Conservation (phyloP, 306 rosid genomes). For the Sphenostylis stenocarpa region DNA sequence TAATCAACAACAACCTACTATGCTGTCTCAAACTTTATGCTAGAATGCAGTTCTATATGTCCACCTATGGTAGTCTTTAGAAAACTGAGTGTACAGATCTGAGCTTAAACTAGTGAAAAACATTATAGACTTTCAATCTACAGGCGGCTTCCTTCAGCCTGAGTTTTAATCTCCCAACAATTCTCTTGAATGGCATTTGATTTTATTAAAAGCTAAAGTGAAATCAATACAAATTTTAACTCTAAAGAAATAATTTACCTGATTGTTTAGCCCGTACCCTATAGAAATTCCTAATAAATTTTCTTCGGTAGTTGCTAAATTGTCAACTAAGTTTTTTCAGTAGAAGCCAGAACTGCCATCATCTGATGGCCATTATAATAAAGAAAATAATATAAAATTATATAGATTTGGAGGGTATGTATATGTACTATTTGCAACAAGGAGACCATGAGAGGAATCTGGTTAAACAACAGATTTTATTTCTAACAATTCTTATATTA, state of each 20-base stretch:
- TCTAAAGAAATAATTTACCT: constrained; percentile 12
- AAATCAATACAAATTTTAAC: background rate
- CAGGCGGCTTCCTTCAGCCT: constrained; percentile 24
- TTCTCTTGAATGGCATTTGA: background rate
- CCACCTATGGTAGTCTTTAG: background rate
- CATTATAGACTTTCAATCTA: background rate
- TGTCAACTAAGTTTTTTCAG: background rate
- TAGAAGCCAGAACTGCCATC: constrained; percentile 1
- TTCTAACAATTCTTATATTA: constrained; percentile 19
- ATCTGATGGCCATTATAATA: background rate
- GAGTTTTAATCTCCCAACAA: background rate
- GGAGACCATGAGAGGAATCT: constrained; percentile 10
- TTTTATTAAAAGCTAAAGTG: constrained; percentile 13
- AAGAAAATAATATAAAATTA: background rate
- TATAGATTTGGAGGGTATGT: background rate
- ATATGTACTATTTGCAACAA: background rate
- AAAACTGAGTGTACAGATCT: background rate
- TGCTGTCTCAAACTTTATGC: constrained; percentile 33
- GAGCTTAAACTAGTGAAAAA: background rate
- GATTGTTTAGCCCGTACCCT: constrained; percentile 29
- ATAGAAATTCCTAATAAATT: constrained; percentile 4
- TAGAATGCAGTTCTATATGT: constrained; percentile 30
- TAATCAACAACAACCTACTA: constrained; percentile 38
- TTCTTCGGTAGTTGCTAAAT: background rate
- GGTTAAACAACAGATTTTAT: background rate